A percentile compares a stretch with the other conserved stretches of the same genome.
Conservation (phyloP, 192 early-diverging fungal species). For the Piromyces finnis region DNA sequence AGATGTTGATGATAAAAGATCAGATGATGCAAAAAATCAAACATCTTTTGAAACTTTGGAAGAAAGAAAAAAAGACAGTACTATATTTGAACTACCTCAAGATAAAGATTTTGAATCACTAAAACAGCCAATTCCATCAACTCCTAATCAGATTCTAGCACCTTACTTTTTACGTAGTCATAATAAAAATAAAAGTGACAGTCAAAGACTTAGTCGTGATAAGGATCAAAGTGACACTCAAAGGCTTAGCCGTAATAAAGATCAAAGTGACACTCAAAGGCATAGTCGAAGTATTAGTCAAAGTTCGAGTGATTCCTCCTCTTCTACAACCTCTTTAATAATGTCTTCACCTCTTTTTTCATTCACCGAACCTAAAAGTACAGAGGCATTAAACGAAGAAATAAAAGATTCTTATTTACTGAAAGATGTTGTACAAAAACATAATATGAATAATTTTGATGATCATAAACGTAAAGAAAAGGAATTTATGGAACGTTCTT, state of each 20-base stretch:
- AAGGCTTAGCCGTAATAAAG: not conserved
- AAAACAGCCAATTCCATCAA: not conserved
- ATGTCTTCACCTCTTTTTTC: not conserved
- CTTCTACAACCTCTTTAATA: no score
- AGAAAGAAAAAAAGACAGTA: no score
- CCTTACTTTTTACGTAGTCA: no score
- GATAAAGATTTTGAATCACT: not conserved
- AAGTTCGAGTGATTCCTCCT: not conserved
- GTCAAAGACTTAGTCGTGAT: no score
- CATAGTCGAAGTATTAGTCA: not conserved
- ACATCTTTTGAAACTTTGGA: no score
- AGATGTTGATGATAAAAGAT: not conserved
- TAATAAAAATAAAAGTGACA: no score
- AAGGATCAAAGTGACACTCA: no score
- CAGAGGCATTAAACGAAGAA: not conserved
- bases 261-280: not conserved
- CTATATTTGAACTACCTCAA: not conserved
- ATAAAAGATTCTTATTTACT: not conserved
- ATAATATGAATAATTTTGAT: not conserved
- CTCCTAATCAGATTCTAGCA: not conserved
- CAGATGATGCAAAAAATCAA: not conserved
- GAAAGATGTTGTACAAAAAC: no score
- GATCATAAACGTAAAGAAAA: not conserved
- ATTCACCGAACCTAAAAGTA: not conserved
- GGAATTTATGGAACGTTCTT: not conserved